These are phyloP conservation scores for Gonapodya sp. DNA, from an alignment of 192 early-diverging fungal genomes.

Conservation along the genomic window DNA sequence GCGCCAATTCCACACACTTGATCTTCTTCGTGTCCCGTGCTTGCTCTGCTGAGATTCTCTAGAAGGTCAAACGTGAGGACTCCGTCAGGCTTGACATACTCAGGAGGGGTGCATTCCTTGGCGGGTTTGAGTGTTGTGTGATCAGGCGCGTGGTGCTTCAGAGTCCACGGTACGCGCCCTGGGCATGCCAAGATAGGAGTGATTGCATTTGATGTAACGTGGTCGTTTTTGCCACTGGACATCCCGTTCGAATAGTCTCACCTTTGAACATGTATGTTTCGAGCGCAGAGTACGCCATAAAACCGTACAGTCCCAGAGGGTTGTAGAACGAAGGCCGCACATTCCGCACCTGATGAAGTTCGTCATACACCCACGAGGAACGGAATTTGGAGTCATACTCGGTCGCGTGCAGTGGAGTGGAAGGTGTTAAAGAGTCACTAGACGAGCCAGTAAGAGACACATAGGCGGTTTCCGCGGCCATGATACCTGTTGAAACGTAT, in stretches of 20 bases:
- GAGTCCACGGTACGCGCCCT: conserved; percentile 82
- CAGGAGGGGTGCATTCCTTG: conserved; percentile 66
- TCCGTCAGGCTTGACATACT: conserved; percentile 95
- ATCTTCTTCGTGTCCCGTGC: conserved; percentile 88
- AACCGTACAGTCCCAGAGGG: conserved; percentile 76
- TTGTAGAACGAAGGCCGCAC: conserved; percentile 86
- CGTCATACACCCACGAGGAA: conserved; percentile 82
- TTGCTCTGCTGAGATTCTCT: conserved; percentile 80
- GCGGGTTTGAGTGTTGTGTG: conserved; percentile 65
- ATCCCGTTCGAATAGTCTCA: no score
- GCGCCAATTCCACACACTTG: conserved; percentile 45
- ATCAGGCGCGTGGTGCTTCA: conserved; percentile 78
- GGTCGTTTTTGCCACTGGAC: not conserved
- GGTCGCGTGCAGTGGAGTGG: conserved; percentile 56
- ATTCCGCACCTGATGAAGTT: conserved; percentile 86
- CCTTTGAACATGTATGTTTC: conserved; percentile 81
- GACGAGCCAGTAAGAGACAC: conserved; percentile 49
- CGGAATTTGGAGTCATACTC: conserved; percentile 74
- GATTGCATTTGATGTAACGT: not conserved
- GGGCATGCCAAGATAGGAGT: not conserved
- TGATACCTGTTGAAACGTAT: conserved; percentile 42
- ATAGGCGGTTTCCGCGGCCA: conserved; percentile 87
- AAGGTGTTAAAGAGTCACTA: conserved; percentile 17
- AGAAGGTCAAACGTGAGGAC: conserved; percentile 92
- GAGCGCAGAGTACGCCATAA: conserved; percentile 76